Percentiles rank a stretch among this genome's conserved stretches.
Evolutionary conservation across 129 eudicot species (phyloP).

Genomic region (Ambrosia artemisiifolia): DNA sequence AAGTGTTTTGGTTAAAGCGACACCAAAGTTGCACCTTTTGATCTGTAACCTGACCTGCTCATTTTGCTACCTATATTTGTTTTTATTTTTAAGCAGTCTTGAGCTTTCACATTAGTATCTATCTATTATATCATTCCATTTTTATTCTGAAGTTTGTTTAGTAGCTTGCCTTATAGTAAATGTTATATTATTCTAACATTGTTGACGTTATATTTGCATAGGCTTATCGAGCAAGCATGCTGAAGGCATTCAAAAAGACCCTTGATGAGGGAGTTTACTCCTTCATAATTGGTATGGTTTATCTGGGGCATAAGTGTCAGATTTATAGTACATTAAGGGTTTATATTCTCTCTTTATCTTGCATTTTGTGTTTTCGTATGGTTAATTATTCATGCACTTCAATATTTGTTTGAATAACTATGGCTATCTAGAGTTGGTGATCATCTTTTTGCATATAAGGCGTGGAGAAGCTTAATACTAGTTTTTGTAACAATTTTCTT

Average conservation of each 20-base stretch:
- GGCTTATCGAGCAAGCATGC: conserved; percentile 99
- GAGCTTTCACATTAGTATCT: not conserved
- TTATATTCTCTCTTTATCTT: conserved; percentile 14
- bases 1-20: not conserved
- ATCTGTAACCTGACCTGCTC: not conserved
- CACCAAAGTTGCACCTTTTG: not conserved
- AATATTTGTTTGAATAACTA: conserved; percentile 8
- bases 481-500: conserved; percentile 8
- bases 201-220: conserved; percentile 29
- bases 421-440: conserved; percentile 21
- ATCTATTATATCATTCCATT: not conserved
- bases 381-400: not conserved
- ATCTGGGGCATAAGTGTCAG: conserved; percentile 31
- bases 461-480: conserved; percentile 11
- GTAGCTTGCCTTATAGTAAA: not conserved
- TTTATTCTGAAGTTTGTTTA: not conserved
- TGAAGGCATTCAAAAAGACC: conserved; percentile 98
- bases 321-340: conserved; percentile 18
- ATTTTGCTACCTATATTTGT: not conserved
- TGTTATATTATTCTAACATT: conserved; percentile 26
- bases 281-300: conserved; percentile 85
- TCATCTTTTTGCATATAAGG: conserved; percentile 13
- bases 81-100: not conserved
- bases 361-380: conserved; percentile 24
- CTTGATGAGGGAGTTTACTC: conserved; percentile 94